Conservation (phyloP, 2,329 filamentous ascomycete species). For the Phoma herbarum region DNA sequence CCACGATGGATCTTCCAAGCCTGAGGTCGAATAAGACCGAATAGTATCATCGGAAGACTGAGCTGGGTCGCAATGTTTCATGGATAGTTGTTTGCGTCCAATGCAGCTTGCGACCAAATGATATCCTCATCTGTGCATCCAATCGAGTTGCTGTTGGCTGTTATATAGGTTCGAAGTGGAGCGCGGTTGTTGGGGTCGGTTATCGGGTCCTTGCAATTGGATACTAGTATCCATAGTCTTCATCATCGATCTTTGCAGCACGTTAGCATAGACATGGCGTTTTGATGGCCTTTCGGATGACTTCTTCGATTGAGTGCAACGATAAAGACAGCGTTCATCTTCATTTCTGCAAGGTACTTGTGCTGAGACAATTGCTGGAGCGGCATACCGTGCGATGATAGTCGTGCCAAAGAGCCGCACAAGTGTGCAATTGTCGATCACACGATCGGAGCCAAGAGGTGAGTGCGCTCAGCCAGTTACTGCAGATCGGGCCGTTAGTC, state of each 20-base stretch:
- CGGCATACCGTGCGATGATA: slow-evolving; percentile 6
- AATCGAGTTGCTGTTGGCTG: not conserved
- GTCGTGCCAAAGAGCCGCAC: slow-evolving; percentile 12
- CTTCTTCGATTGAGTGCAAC: not conserved
- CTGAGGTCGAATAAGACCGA: slow-evolving; percentile 9
- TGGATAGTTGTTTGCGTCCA: not conserved
- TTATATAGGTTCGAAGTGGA: not conserved
- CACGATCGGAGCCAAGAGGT: slow-evolving; percentile 3
- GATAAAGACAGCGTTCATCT: not conserved
- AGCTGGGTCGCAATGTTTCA: not conserved
- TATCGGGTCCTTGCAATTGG: not conserved
- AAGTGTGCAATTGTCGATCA: slow-evolving; percentile 5
- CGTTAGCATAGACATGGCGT: not conserved
- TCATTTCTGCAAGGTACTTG: not conserved
- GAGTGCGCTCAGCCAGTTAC: slow-evolving; percentile 1
- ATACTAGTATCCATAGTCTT: not conserved
- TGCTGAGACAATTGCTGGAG: not conserved
- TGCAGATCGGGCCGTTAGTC: slow-evolving; percentile 15
- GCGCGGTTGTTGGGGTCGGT: not conserved
- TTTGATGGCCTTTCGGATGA: not conserved
- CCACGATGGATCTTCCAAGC: slow-evolving; percentile 49
- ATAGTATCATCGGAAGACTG: not conserved
- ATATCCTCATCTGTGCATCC: not conserved
- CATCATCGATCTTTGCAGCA: not conserved
- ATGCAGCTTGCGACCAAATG: not conserved